These are phyloP conservation scores for Sextonia rubra DNA, from an alignment of 164 flowering plant genomes.

Conservation along the genomic window DNA sequence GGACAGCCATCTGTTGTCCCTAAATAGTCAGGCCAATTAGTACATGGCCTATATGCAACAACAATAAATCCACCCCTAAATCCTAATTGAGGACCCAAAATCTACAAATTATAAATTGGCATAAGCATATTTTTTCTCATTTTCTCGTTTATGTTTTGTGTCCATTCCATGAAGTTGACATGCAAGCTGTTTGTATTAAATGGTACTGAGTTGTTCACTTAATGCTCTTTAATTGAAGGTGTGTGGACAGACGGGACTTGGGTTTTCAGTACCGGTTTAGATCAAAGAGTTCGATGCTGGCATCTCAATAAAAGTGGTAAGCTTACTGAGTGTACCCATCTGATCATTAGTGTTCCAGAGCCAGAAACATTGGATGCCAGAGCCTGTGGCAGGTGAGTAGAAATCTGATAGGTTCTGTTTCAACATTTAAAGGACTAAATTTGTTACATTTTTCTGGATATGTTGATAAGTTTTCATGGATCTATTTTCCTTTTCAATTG, in stretches of 20 bases:
- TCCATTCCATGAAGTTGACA: not conserved
- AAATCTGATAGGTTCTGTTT: not conserved
- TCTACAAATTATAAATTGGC: not conserved
- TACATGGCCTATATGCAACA: no score
- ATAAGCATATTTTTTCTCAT: not conserved
- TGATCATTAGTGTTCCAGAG: slow-evolving; percentile 82
- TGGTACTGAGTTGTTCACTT: slow-evolving; percentile 1
- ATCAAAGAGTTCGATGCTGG: slow-evolving; percentile 96
- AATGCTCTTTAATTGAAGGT: slow-evolving; percentile 41
- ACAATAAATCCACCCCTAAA: no score
- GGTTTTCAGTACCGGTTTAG: slow-evolving; percentile 94
- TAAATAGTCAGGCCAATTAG: no score
- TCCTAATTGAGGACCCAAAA: not conserved
- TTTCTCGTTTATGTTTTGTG: not conserved
- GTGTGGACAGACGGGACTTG: slow-evolving; percentile 92
- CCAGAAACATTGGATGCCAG: slow-evolving; percentile 85
- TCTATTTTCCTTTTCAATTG: slow-evolving; percentile 9
- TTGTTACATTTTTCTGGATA: not conserved
- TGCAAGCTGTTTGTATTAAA: not conserved
- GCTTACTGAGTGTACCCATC: slow-evolving; percentile 50
- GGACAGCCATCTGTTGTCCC: no score
- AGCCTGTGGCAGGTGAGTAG: slow-evolving; percentile 54
- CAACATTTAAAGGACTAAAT: not conserved
- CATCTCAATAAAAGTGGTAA: slow-evolving; percentile 34
- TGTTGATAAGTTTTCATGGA: not conserved